Evolutionary conservation across 169 alveolate genomes (phyloP).

Genomic region (Babesia ovata): DNA sequence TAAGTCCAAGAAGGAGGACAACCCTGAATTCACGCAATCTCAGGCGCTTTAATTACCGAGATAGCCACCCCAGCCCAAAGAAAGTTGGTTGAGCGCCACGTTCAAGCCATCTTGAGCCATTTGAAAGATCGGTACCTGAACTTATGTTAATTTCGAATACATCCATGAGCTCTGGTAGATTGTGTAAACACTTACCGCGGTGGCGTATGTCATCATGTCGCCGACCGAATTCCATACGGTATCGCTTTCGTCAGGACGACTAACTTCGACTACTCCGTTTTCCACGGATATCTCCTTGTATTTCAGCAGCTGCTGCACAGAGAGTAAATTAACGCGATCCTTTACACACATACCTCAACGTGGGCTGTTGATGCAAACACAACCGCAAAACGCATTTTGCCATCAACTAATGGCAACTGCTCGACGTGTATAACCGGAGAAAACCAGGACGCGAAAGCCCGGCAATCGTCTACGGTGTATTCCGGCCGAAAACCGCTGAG

Average conservation of each 20-base stretch:
- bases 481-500: constrained; percentile 71
- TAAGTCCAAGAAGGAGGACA: constrained; percentile 69
- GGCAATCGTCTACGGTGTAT: constrained; percentile 67
- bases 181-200: constrained; percentile 41
- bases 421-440: constrained; percentile 78
- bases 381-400: constrained; percentile 60
- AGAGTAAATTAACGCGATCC: background rate
- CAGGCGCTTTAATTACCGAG: constrained; percentile 24
- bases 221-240: constrained; percentile 68
- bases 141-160: background rate
- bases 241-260: constrained; percentile 34
- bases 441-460: constrained; percentile 75
- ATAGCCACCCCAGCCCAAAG: constrained; percentile 44
- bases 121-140: constrained; percentile 53
- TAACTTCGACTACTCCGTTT: constrained; percentile 10
- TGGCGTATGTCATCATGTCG: constrained; percentile 48
- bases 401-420: constrained; percentile 47
- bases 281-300: constrained; percentile 26
- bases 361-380: constrained; percentile 71
- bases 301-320: constrained; percentile 41
- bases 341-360: constrained; percentile 62
- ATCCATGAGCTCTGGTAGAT: background rate
- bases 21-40: constrained; percentile 50
- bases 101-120: constrained; percentile 59
- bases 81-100: constrained; percentile 23